Conservation (phyloP, 371 early-diverging fungal genomes). For the Batkoa obscura region DNA sequence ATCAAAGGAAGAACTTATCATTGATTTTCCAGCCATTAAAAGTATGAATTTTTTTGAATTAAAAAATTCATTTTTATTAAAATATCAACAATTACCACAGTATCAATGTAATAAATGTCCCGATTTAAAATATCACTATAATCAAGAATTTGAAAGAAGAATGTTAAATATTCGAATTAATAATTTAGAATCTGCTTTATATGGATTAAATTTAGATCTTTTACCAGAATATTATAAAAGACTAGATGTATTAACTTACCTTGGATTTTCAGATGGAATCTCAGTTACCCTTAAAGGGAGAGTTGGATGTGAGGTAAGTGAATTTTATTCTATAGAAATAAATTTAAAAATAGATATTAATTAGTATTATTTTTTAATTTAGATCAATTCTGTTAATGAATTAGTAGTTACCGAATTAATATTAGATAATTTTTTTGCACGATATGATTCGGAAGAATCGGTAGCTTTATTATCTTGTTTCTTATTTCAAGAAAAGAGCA, state of each 20-base stretch:
- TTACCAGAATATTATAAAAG: constrained; percentile 85
- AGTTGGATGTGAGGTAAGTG: constrained; percentile 77
- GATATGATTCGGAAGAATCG: constrained; percentile 79
- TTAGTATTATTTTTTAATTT: no score
- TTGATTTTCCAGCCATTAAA: no score
- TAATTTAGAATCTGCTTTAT: constrained; percentile 51
- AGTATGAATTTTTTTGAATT: no score
- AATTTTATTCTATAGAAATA: no score
- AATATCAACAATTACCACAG: constrained; percentile 26
- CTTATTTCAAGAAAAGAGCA: constrained; percentile 81
- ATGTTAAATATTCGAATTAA: constrained; percentile 43
- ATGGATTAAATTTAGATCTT: constrained; percentile 77
- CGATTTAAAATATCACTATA: constrained; percentile 43
- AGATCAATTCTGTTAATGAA: constrained; percentile 87
- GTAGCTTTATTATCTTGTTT: constrained; percentile 91
- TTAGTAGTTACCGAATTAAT: constrained; percentile 94
- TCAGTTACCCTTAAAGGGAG: constrained; percentile 96
- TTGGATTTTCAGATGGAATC: constrained; percentile 59
- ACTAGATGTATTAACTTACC: constrained; percentile 51
- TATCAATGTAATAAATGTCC: constrained; percentile 74
- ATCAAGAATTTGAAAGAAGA: constrained; percentile 40
- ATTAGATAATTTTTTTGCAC: constrained; percentile 83
- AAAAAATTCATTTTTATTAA: no score
- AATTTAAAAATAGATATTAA: no score
- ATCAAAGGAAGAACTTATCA: no score